Percentiles rank a stretch among this genome's conserved stretches.
phyloP scores from a whole-genome alignment of 2,329 filamentous ascomycete species.

The Talaromyces funiculosus region DNA sequence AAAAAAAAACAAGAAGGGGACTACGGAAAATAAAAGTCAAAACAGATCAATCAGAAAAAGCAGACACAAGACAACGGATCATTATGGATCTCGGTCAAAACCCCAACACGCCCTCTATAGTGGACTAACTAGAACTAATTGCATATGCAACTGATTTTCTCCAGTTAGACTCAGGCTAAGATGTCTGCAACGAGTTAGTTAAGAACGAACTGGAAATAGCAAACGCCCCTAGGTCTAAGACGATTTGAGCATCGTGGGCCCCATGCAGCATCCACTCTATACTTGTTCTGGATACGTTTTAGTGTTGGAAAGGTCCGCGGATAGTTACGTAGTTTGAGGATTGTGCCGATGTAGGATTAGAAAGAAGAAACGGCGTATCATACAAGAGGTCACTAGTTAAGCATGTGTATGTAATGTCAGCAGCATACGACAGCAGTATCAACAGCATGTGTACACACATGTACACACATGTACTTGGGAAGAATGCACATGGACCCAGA shows the following conservation, averaged over 20 bases:
- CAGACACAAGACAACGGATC: slow-evolving; percentile 16
- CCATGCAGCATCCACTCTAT: slow-evolving; percentile 13
- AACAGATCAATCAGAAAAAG: slow-evolving; percentile 16
- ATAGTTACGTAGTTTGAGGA: background rate
- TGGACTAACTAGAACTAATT: background rate
- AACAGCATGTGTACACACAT: too few species aligned
- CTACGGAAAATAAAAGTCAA: slow-evolving; percentile 16
- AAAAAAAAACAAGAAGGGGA: slow-evolving; percentile 5
- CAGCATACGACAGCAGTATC: background rate
- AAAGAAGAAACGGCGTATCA: background rate
- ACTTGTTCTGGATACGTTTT: background rate
- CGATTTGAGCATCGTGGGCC: slow-evolving; percentile 9
- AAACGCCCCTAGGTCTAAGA: background rate
- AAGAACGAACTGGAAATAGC: background rate
- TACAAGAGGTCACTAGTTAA: background rate
- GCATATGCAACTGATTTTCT: background rate
- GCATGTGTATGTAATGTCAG: background rate
- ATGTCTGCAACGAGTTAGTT: background rate
- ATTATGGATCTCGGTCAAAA: background rate
- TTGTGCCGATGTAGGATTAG: background rate
- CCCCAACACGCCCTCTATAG: background rate
- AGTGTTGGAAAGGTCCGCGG: background rate
- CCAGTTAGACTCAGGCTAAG: background rate
- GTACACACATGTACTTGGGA: too few species aligned
- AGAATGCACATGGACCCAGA: background rate